Evolutionary conservation across 2,329 filamentous ascomycete genomes (phyloP), one percentile per base, ranked within the genome.

Genomic region (Neopestalotiopsis clavispora): DNA sequence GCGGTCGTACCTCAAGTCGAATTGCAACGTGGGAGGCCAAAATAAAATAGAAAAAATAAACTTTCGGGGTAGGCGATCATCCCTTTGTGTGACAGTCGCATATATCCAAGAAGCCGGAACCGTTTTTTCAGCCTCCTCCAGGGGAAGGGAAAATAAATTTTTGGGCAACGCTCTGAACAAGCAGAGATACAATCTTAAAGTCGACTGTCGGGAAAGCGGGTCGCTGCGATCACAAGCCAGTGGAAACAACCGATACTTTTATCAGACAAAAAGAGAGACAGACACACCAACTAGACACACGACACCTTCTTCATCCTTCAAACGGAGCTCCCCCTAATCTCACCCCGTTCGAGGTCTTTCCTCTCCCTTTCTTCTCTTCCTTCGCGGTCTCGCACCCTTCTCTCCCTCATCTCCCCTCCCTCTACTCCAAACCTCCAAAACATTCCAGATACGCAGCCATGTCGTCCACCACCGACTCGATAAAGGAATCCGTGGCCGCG

Each of bases 401-500:
- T 30, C 61, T 64, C 32, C 40, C 10, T 49, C n/a, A 10, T 20
- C 32, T 28, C 49, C 10, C 20, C 42, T 34, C 13, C 40, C 34
- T 14, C 14, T 28, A 9, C 63, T 14, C 12, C 42, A 14, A 63
- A 28, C 60, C n/a, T 32, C 40, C 13, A 63, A 14, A 34, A 17
- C 45, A 9, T 13, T 20, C 12, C 49, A n/a, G 30, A 9, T 14
- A 12, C 56, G n/a, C 20, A 14, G 12, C 66, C 17, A 67, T 56
- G 66, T 30, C 66, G 66, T 56, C 74, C 67, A 72, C 74, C 67
- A 72, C 79, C 69, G 80, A 79, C 77, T 71, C 72, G 30, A 74
- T 80, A 14, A 79, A 79, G 1, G 71, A 75, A 32, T 75, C 80
- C 66, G 77, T 84, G 71, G 75, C 78, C 69, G 74, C 78, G 69